Evolutionary conservation across 257 asterid species (phyloP), one percentile per base, ranked within the genome.

Genomic region (Nicotiana paniculata): DNA sequence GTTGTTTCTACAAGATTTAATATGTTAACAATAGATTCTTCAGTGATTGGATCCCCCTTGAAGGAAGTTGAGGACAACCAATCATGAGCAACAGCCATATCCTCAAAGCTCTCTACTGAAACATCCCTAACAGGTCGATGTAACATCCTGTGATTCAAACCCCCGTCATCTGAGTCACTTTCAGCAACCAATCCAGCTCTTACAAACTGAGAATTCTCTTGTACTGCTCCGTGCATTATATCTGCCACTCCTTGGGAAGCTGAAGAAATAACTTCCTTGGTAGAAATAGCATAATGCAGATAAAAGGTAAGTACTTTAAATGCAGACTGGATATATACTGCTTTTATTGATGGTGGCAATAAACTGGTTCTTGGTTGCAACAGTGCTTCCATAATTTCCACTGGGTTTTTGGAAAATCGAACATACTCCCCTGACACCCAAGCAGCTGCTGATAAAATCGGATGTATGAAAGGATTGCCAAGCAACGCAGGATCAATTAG

Each of bases 401-500:
- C 82, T 3, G 97, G 97, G 82, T 93, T 93, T 85, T 91, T 93
- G 46, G 97, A 93, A 84, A 93, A 91, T 84, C 86, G 92, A 69
- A 92, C 91, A 89, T 91, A 94, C 92, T 96, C 98, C 68, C 99
- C 99, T 1, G 97, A 94, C 80, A 89, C 82, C 97, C 97, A 96
- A 53, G 98, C 96, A 85, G 97, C 92, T 79, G 98, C 98, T 77
- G 92, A 89, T 82, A 96, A 86, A 82, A 94, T 96, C 65, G 86
- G 88, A 55, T 91, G 95, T 77, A 96, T 77, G 81, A 87, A 91
- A 58, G 90, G 92, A 88, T 91, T 92, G 12, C 97, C 99, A 80
- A 94, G 97, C 81, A 96, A 88, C 26, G 99, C 97, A 81, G 99
- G 98, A 88, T 96, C 99, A 86, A 94, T 93, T 86, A 96, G 91